A percentile compares a stretch with the other conserved stretches of the same genome.
Conservation (phyloP, 805 yeast genomes). For the Cyberlindnera misumaiensis region DNA sequence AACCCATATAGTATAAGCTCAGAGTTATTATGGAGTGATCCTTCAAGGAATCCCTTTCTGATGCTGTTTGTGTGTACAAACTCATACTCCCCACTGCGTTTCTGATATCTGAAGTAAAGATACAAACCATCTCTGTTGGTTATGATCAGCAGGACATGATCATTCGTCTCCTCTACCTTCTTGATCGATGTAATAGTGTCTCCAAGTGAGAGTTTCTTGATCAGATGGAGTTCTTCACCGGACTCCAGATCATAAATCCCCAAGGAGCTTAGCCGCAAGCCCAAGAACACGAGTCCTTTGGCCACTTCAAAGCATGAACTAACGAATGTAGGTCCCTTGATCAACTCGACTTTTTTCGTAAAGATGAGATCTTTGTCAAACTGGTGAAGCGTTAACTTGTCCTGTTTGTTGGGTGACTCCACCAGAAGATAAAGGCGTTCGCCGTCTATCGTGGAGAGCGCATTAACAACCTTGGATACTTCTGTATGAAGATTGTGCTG, state of each 20-base stretch:
- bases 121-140: conserved; percentile 68
- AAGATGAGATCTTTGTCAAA: conserved; percentile 28
- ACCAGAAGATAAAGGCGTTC: conserved; percentile 34
- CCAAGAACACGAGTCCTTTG: conserved; percentile 43
- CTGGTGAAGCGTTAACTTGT: conserved; percentile 40
- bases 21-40: conserved; percentile 40
- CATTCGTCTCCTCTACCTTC: conserved; percentile 25
- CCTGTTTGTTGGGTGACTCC: conserved; percentile 65
- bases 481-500: conserved; percentile 20
- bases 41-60: conserved; percentile 77
- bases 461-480: conserved; percentile 44
- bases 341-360: conserved; percentile 16
- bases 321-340: conserved; percentile 44
- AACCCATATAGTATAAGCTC: conserved; percentile 72
- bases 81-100: conserved; percentile 16
- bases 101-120: conserved; percentile 30
- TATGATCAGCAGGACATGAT: conserved; percentile 28
- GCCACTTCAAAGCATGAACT: conserved; percentile 51
- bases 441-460: conserved; percentile 28
- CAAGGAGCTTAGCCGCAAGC: conserved; percentile 66
- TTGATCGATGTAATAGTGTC: conserved; percentile 60
- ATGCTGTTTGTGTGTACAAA: conserved; percentile 53
- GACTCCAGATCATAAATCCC: conserved; percentile 42
- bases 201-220: conserved; percentile 50
- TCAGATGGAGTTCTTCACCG: conserved; percentile 18